Conservation (phyloP, 805 yeast genomes). For the Sugiyamaella americana region DNA sequence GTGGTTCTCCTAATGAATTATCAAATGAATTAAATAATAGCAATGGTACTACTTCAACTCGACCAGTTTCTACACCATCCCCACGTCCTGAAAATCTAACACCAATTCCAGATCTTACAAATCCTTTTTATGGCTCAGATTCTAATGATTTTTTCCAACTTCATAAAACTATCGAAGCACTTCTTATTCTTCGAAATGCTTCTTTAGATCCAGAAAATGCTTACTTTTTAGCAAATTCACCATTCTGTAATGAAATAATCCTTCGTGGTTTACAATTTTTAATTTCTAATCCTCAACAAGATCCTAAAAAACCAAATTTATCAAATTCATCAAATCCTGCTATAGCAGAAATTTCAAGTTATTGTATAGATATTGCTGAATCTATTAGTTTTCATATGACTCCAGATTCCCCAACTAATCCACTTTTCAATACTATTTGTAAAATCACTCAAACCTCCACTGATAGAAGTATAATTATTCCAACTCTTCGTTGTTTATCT, state of each 20-base stretch:
- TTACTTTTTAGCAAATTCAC: slow-evolving; percentile 58
- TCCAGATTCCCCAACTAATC: slow-evolving; percentile 66
- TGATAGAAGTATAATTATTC: slow-evolving; percentile 65
- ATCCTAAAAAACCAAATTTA: not conserved
- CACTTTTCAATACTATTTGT: slow-evolving; percentile 53
- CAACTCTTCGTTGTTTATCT: slow-evolving; percentile 69
- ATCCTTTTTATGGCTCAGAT: slow-evolving; percentile 21
- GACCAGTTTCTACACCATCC: not conserved
- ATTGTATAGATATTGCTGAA: slow-evolving; percentile 62
- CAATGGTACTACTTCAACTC: not conserved
- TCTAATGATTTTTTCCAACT: slow-evolving; percentile 11
- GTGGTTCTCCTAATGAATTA: not conserved
- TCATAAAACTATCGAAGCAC: slow-evolving; percentile 39
- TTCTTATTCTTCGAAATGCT: slow-evolving; percentile 70
- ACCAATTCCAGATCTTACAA: slow-evolving; percentile 13
- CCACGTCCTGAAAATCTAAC: not conserved
- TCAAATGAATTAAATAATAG: slow-evolving; percentile 22
- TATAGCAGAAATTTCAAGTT: slow-evolving; percentile 53
- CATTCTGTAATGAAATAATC: slow-evolving; percentile 44
- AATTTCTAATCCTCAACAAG: slow-evolving; percentile 21
- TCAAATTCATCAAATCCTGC: slow-evolving; percentile 20
- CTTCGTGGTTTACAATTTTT: slow-evolving; percentile 30
- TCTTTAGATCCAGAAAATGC: slow-evolving; percentile 81
- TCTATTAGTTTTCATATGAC: slow-evolving; percentile 45
- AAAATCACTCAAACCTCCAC: slow-evolving; percentile 44